A percentile compares a stretch with the other conserved stretches of the same genome.
Conservation (phyloP, 768 basidiomycete genomes). For the Suillus tomentosus region DNA sequence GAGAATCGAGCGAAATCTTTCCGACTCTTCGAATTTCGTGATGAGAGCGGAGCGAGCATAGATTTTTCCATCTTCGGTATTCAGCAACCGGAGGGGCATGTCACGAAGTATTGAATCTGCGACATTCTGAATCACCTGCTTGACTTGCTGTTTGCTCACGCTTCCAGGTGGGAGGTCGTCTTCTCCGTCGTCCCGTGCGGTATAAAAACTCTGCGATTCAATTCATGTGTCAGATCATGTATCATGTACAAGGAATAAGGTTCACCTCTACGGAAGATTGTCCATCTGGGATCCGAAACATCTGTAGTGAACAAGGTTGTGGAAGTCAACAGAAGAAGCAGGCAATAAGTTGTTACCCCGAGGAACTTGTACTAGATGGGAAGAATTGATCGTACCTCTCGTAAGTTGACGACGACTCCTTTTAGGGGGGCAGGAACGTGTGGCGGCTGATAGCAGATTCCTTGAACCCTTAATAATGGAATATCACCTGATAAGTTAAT, state of each 20-base stretch:
- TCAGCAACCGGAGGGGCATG: conserved; percentile 29
- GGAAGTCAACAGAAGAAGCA: background rate
- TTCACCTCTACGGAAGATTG: background rate
- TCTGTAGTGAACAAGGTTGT: background rate
- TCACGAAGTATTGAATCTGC: conserved; percentile 1
- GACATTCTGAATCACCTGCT: background rate
- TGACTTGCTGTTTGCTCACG: conserved; percentile 5
- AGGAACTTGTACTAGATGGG: background rate
- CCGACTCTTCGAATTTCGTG: conserved; percentile 19
- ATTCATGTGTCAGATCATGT: background rate
- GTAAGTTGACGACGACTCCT: background rate
- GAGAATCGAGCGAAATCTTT: conserved; percentile 7
- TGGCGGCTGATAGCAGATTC: background rate
- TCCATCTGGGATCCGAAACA: background rate
- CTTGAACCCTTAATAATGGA: background rate
- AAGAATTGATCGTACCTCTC: background rate
- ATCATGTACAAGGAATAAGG: background rate
- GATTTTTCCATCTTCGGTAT: conserved; percentile 26
- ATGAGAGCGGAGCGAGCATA: conserved; percentile 23
- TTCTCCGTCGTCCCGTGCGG: background rate
- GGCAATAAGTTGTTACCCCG: background rate
- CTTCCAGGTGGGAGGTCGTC: background rate
- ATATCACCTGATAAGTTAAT: background rate
- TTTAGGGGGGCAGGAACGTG: background rate
- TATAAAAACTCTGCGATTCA: background rate